These are phyloP conservation scores for Boletus sp. DNA, from an alignment of 1,284 basidiomycete genomes.

Conservation along the genomic window DNA sequence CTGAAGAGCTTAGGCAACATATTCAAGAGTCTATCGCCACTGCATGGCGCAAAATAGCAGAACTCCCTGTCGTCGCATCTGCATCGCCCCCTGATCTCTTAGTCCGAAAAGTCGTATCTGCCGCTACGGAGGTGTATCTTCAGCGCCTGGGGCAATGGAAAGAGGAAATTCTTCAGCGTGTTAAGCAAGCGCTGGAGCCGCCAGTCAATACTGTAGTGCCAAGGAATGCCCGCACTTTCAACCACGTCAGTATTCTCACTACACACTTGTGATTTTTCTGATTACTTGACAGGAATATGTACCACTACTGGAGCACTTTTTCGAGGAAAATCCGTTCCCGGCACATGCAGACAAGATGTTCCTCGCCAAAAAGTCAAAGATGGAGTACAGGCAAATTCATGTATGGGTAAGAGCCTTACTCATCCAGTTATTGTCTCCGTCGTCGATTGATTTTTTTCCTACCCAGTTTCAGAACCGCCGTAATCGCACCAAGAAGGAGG, in stretches of 20 bases:
- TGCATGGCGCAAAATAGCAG: neutral
- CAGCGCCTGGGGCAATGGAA: slow-evolving; percentile 3
- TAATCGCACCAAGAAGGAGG: slow-evolving; percentile 19
- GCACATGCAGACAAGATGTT: slow-evolving; percentile 41
- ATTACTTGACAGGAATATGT: slow-evolving; percentile 39
- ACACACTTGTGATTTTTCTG: neutral
- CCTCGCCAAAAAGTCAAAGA: slow-evolving; percentile 44
- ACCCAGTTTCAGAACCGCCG: slow-evolving; percentile 25
- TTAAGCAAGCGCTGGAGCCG: neutral
- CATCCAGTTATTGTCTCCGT: rapidly evolving
- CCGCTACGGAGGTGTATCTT: rapidly evolving
- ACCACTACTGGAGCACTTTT: slow-evolving; percentile 50
- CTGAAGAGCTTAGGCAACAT: neutral
- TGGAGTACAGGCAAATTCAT: slow-evolving; percentile 54
- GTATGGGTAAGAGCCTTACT: slow-evolving; percentile 47
- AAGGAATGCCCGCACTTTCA: neutral
- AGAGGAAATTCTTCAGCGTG: neutral
- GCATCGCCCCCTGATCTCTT: rapidly evolving
- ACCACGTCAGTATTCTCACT: neutral
- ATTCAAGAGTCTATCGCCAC: neutral
- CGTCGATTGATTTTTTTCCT: neutral
- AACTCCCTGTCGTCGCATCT: neutral
- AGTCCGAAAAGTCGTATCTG: neutral
- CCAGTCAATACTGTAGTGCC: rapidly evolving
- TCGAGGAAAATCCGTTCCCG: slow-evolving; percentile 51